These are phyloP conservation scores for Diaporthe vaccinii DNA, from an alignment of 2,329 filamentous ascomycete species.

Conservation along the genomic window DNA sequence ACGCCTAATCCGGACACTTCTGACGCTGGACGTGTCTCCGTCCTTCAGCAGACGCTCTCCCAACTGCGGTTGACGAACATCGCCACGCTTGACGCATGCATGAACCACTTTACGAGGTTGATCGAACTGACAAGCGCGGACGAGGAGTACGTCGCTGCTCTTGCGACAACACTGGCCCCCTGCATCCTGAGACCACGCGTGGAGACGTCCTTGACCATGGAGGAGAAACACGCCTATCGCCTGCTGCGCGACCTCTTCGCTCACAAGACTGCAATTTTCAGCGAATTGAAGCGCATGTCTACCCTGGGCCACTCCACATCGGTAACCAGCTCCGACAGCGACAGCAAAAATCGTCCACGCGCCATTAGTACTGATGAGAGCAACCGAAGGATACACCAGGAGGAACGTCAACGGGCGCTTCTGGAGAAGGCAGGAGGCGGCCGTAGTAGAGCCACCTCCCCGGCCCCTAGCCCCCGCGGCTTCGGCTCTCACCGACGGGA, in stretches of 20 bases:
- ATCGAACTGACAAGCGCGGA: conserved; percentile 98
- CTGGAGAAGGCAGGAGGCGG: conserved; percentile 75
- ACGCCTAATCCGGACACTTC: conserved; percentile 72
- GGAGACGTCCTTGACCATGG: conserved; percentile 92
- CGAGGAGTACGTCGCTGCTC: conserved; percentile 82
- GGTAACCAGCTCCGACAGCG: conserved; percentile 50
- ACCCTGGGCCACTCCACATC: conserved; percentile 76
- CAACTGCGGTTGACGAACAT: conserved; percentile 97
- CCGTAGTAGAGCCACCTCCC: conserved; percentile 81
- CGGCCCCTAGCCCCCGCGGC: conserved; percentile 69
- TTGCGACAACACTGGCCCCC: conserved; percentile 82
- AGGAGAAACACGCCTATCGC: conserved; percentile 93
- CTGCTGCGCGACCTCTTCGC: conserved; percentile 92
- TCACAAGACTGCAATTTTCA: conserved; percentile 96
- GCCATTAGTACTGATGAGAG: conserved; percentile 96
- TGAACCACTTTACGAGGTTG: conserved; percentile 96
- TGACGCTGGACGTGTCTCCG: conserved; percentile 85
- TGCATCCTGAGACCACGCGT: conserved; percentile 89
- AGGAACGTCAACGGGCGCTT: conserved; percentile 88
- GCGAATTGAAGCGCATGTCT: conserved; percentile 92
- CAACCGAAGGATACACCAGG: conserved; percentile 92
- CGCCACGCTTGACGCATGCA: conserved; percentile 96
- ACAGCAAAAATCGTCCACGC: conserved; percentile 73
- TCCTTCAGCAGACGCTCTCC: conserved; percentile 94
- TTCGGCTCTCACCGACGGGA: conserved; percentile 78